phyloP scores from a whole-genome alignment of 306 rosid species.

The Prunus davidiana region DNA sequence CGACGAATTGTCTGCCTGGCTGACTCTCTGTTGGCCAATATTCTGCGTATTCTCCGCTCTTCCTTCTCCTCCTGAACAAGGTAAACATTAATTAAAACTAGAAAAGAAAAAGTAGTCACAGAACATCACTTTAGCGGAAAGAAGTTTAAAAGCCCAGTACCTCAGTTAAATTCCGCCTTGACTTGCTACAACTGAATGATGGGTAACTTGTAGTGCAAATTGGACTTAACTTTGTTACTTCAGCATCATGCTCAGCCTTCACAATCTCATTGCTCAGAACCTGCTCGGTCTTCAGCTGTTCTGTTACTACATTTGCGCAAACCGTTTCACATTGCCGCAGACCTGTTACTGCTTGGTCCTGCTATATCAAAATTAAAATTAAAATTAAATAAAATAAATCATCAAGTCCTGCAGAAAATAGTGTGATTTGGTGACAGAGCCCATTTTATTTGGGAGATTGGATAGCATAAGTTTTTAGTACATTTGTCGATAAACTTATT shows the following conservation, averaged over 20 bases:
- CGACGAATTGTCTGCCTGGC: constrained; percentile 98
- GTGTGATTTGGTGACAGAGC: constrained; percentile 38
- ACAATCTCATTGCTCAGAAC: constrained; percentile 21
- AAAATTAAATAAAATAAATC: constrained; percentile 34
- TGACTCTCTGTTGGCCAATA: constrained; percentile 93
- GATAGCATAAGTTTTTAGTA: neutral
- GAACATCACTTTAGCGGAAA: neutral
- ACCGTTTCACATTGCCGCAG: constrained; percentile 36
- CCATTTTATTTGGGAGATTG: neutral
- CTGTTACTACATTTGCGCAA: constrained; percentile 3
- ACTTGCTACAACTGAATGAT: constrained; percentile 48
- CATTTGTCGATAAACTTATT: neutral
- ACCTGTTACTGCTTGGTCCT: constrained; percentile 52
- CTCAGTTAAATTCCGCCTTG: constrained; percentile 81
- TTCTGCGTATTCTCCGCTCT: constrained; percentile 74
- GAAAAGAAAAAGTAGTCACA: neutral
- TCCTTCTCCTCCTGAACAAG: constrained; percentile 79
- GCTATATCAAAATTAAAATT: constrained; percentile 48
- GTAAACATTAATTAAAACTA: neutral
- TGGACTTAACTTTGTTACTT: constrained; percentile 32
- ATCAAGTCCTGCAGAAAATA: constrained; percentile 60
- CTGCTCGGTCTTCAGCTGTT: constrained; percentile 23
- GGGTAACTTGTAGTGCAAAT: constrained; percentile 33
- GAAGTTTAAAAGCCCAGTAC: constrained; percentile 32
- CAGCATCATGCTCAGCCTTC: constrained; percentile 51